Conservation (phyloP, 768 basidiomycete species). For the Galerina sulciceps region DNA sequence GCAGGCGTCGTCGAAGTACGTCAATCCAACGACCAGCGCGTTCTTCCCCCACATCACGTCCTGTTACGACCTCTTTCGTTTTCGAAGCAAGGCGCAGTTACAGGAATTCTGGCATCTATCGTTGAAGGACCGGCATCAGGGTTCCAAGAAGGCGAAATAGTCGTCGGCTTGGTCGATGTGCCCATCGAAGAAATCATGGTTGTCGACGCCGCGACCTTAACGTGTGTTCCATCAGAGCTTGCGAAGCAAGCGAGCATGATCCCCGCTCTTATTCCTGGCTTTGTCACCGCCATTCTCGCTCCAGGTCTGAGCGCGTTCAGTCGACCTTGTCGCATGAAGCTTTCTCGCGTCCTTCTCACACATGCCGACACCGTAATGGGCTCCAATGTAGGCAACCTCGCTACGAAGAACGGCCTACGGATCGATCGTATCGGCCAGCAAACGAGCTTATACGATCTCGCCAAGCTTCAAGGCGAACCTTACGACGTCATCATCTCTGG, state of each 20-base stretch:
- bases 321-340: slow-evolving; percentile 13
- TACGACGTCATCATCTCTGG: slow-evolving; percentile 18
- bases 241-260: slow-evolving; percentile 4
- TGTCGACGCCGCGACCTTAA: slow-evolving; percentile 13
- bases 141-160: slow-evolving; percentile 5
- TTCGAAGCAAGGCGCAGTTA: slow-evolving; percentile 10
- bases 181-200: slow-evolving; percentile 8
- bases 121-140: slow-evolving; percentile 5
- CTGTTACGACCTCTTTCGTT: slow-evolving; percentile 7
- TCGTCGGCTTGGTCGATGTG: slow-evolving; percentile 10
- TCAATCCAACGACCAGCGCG: background rate
- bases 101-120: slow-evolving; percentile 10
- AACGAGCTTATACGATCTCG: slow-evolving; percentile 11
- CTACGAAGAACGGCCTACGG: background rate
- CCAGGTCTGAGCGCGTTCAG: slow-evolving; percentile 20
- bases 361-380: slow-evolving; percentile 17
- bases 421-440: slow-evolving; percentile 4
- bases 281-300: slow-evolving; percentile 18
- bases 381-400: background rate
- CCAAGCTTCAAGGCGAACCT: slow-evolving; percentile 3
- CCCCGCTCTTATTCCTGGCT: slow-evolving; percentile 16
- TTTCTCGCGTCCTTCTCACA: slow-evolving; percentile 18
- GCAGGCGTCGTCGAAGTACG: background rate
- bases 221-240: slow-evolving; percentile 2
- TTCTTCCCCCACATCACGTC: slow-evolving; percentile 8